These are phyloP conservation scores for Lactarius akahatsu DNA, from an alignment of 768 basidiomycete genomes.

Conservation along the genomic window DNA sequence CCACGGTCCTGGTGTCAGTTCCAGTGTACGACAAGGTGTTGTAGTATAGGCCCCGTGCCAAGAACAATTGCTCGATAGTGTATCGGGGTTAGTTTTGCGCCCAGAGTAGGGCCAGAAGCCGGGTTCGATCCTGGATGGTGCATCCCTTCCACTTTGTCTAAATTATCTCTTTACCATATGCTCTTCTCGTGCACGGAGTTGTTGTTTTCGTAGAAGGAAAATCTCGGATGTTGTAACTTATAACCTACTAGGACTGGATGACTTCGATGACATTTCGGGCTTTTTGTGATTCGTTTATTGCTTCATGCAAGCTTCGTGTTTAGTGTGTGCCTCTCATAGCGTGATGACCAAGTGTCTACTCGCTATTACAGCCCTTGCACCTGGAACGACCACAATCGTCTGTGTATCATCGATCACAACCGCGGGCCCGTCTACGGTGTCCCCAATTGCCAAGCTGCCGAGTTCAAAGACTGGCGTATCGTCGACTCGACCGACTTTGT, in stretches of 20 bases:
- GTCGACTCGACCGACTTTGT: slow-evolving; percentile 68
- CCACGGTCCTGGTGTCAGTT: background rate
- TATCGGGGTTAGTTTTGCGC: slow-evolving; percentile 15
- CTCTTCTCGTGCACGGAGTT: background rate
- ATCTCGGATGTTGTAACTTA: background rate
- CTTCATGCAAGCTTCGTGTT: too few relatives aligned
- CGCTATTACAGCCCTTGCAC: slow-evolving; percentile 61
- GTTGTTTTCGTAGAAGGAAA: background rate
- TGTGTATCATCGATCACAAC: slow-evolving; percentile 96
- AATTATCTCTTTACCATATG: background rate
- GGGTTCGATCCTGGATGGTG: slow-evolving; percentile 46
- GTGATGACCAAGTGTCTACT: slow-evolving; percentile 66
- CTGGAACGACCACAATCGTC: slow-evolving; percentile 86
- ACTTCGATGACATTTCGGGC: background rate
- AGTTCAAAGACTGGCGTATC: slow-evolving; percentile 81
- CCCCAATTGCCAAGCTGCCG: slow-evolving; percentile 63
- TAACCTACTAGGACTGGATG: background rate
- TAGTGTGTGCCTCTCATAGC: slow-evolving; percentile 31
- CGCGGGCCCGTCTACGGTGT: slow-evolving; percentile 78
- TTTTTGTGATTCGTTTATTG: background rate
- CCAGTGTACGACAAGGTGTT: slow-evolving; percentile 1
- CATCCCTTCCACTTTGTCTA: background rate
- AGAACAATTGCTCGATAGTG: slow-evolving; percentile 8
- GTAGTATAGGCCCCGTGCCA: background rate
- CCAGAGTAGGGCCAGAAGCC: slow-evolving; percentile 33